Percentiles rank a stretch among this genome's conserved stretches.
Evolutionary conservation across 345 rosid genomes (phyloP).

Genomic region (Pugionium cornutum): DNA sequence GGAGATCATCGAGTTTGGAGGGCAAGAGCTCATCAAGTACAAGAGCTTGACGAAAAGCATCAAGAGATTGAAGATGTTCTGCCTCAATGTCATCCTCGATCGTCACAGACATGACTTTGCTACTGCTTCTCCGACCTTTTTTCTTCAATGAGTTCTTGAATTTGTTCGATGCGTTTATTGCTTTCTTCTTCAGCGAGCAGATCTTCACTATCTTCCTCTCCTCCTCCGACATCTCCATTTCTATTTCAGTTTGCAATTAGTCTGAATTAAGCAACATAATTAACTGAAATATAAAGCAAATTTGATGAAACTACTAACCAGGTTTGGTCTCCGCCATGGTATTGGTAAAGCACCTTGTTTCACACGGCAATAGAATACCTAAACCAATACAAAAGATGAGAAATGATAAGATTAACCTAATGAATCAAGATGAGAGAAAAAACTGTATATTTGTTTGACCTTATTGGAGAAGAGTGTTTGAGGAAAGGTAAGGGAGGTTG

Average conservation of each 20-base stretch:
- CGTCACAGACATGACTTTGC: slow-evolving; percentile 61
- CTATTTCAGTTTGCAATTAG: slow-evolving; percentile 25
- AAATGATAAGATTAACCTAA: too few relatives aligned
- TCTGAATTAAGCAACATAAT: too few relatives aligned
- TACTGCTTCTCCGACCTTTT: slow-evolving; percentile 58
- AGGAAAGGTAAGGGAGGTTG: too few relatives aligned
- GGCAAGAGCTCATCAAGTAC: slow-evolving; percentile 82
- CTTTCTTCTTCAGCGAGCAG: slow-evolving; percentile 73
- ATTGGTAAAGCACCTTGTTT: too few relatives aligned
- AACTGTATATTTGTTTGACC: too few relatives aligned
- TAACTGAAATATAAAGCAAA: too few relatives aligned
- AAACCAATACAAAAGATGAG: too few relatives aligned
- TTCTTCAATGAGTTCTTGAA: slow-evolving; percentile 71
- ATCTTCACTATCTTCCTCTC: slow-evolving; percentile 75
- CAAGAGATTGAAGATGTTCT: slow-evolving; percentile 81
- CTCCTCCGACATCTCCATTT: slow-evolving; percentile 59
- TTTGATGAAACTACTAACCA: too few relatives aligned
- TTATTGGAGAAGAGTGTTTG: too few relatives aligned
- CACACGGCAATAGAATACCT: too few relatives aligned
- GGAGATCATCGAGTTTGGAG: slow-evolving; percentile 75
- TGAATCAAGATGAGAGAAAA: too few relatives aligned
- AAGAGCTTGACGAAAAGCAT: slow-evolving; percentile 86
- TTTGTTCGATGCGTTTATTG: slow-evolving; percentile 75
- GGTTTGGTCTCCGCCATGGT: too few relatives aligned
- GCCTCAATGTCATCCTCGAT: slow-evolving; percentile 68